These are phyloP conservation scores for Yamadazyma sp. DNA, from an alignment of 1,139 yeast species.

Conservation along the genomic window DNA sequence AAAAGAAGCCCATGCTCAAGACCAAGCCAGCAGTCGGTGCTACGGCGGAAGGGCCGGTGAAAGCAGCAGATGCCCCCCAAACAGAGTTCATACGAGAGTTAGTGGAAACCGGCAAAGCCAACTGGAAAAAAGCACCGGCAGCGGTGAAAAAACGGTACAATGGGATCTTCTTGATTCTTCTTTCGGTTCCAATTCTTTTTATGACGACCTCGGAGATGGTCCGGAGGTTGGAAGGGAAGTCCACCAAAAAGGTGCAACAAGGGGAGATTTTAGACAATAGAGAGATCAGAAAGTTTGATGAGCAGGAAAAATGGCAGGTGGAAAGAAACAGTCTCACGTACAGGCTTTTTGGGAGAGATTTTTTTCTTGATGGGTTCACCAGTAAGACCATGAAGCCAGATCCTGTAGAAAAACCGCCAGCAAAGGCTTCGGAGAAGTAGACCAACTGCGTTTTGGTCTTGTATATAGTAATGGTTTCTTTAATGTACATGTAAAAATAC, in stretches of 20 bases:
- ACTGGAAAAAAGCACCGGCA: slow-evolving; percentile 48
- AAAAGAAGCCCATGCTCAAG: slow-evolving; percentile 14
- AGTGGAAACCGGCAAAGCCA: slow-evolving; percentile 41
- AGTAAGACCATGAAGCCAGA: slow-evolving; percentile 36
- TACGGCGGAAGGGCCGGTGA: slow-evolving; percentile 18
- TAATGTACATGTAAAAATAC: slow-evolving; percentile 6
- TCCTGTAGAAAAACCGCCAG: slow-evolving; percentile 2
- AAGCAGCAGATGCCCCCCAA: slow-evolving; percentile 12
- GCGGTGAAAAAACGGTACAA: slow-evolving; percentile 39
- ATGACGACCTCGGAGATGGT: slow-evolving; percentile 39
- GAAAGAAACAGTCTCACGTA: slow-evolving; percentile 41
- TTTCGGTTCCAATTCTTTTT: slow-evolving; percentile 39
- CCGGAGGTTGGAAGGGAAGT: slow-evolving; percentile 41
- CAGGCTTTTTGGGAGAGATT: slow-evolving; percentile 43
- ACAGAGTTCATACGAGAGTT: slow-evolving; percentile 37
- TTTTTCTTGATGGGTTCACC: slow-evolving; percentile 47
- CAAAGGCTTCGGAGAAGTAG: slow-evolving; percentile 3
- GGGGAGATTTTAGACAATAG: slow-evolving; percentile 41
- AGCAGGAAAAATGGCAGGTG: slow-evolving; percentile 41
- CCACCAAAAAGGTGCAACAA: slow-evolving; percentile 42
- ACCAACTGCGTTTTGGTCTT: slow-evolving; percentile 2
- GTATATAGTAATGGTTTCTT: neutral
- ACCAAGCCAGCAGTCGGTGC: slow-evolving; percentile 9
- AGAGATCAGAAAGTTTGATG: slow-evolving; percentile 36
- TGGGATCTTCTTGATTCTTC: slow-evolving; percentile 40